Percentiles rank a stretch among this genome's conserved stretches.
phyloP scores from a whole-genome alignment of 495 filamentous ascomycete genomes.

The Thozetella sp. region DNA sequence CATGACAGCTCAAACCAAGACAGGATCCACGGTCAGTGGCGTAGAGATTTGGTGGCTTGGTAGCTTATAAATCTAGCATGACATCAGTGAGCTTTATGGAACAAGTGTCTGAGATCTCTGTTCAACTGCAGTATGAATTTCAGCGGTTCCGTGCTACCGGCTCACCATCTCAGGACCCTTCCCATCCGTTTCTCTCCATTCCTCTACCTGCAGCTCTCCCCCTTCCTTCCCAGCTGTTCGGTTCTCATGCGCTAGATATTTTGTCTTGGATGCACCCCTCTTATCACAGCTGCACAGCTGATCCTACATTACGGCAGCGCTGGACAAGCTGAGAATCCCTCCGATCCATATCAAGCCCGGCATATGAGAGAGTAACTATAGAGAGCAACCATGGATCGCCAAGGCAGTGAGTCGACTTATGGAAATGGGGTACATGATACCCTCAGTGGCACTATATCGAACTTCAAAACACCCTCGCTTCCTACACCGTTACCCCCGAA shows the following conservation, averaged over 20 bases:
- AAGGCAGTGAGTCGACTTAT: too few relatives aligned
- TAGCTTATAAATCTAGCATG: background rate
- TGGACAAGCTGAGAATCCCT: too few relatives aligned
- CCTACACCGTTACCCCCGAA: slow-evolving; percentile 3
- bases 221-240: background rate
- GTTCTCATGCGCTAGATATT: background rate
- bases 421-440: background rate
- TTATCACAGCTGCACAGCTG: too few relatives aligned
- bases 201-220: background rate
- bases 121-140: background rate
- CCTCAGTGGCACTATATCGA: background rate
- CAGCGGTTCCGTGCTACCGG: background rate
- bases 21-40: too few relatives aligned
- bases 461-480: background rate
- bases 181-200: background rate
- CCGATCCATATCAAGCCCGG: too few relatives aligned
- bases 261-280: too few relatives aligned
- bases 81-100: background rate
- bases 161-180: background rate
- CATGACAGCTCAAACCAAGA: too few relatives aligned
- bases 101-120: background rate
- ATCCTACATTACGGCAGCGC: too few relatives aligned
- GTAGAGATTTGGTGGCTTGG: background rate
- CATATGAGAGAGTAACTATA: too few relatives aligned
- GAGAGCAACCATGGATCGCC: too few relatives aligned